A percentile compares a stretch with the other conserved stretches of the same genome.
These are phyloP conservation scores for Dryas alaskensis DNA, from an alignment of 306 rosid species.

Conservation along the genomic window DNA sequence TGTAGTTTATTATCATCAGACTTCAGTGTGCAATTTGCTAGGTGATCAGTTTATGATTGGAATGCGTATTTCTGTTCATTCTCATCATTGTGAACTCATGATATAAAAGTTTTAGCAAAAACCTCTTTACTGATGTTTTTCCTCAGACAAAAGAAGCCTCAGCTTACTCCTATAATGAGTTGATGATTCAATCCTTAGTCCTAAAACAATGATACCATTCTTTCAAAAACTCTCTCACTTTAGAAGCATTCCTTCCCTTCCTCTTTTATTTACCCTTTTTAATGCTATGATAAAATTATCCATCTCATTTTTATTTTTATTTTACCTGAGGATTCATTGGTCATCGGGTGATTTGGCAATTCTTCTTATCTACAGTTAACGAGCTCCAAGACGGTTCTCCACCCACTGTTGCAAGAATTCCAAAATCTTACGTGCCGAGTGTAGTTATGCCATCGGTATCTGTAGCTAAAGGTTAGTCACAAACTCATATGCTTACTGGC, in stretches of 20 bases:
- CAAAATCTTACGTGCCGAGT: slow-evolving; percentile 42
- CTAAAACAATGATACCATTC: neutral
- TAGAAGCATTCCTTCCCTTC: neutral
- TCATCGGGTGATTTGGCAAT: neutral
- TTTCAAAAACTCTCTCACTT: neutral
- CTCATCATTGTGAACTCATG: neutral
- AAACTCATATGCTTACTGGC: neutral
- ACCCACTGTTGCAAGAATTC: slow-evolving; percentile 41
- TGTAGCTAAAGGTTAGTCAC: slow-evolving; percentile 38
- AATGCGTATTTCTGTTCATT: neutral
- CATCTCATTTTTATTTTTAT: neutral
- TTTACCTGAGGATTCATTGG: neutral
- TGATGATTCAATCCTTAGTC: neutral
- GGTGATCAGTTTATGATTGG: neutral
- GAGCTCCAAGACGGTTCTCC: slow-evolving; percentile 37
- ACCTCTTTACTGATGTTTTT: neutral
- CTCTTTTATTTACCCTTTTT: neutral
- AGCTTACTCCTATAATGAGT: too few species aligned
- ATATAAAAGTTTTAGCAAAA: neutral
- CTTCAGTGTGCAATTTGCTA: neutral
- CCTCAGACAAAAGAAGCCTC: neutral
- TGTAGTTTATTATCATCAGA: neutral
- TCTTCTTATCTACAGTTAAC: slow-evolving; percentile 29
- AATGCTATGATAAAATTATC: neutral
- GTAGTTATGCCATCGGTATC: slow-evolving; percentile 39